Base-by-base conservation (phyloP, 2,329 filamentous ascomycete species). In the Berkeleyomyces rouxiae region DNA sequence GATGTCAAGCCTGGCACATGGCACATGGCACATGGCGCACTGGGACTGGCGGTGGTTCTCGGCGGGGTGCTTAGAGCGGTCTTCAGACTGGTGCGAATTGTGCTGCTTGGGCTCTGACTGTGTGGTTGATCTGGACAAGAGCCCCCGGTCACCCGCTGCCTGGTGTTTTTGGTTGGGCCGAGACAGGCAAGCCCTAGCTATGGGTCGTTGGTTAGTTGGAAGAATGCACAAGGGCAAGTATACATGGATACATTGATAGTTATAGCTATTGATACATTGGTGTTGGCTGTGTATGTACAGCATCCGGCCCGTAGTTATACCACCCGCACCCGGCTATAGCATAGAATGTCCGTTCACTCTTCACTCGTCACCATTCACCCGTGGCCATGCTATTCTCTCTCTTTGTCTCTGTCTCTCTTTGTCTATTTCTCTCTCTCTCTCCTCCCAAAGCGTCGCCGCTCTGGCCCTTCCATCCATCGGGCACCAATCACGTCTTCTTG, bases 121-220 rank as follows among this genome's bases (percentile, higher is more conserved):
- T 7, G 6, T 51, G 23, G 9, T 31, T 11, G 33, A 31, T 37
- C 13, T 31, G 31, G 11, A 55, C 37, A 31, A 55, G 33, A 13
- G 31, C n/a, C 36, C 49, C 49, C 23, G 11, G 49, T 40, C 53
- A 58, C 23, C 55, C 37, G n/a, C 37, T 36, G 10, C 55, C 13
- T 55, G 23, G 31, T 42, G 55, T 58, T 58, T 31, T 55, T 55
- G 37, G 55, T 58, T 43, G n/a, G 55, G 55, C 55, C 55, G 55
- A 58, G 37, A 47, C 44, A 47, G 44, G n/a, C 44, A 47, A 13
- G 23, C 43, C 13, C 13, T 5, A 46, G 43, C 11, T n/a, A 43
- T 11, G 6, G n/a, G 42, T 9, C 2, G 3, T 9, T 43, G 10
- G n/a, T 43, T 43, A 43, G 43, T n/a, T 11, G 16, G 43, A 16